Base-by-base conservation (phyloP, 495 filamentous ascomycete species). In the Penicillium canescens region DNA sequence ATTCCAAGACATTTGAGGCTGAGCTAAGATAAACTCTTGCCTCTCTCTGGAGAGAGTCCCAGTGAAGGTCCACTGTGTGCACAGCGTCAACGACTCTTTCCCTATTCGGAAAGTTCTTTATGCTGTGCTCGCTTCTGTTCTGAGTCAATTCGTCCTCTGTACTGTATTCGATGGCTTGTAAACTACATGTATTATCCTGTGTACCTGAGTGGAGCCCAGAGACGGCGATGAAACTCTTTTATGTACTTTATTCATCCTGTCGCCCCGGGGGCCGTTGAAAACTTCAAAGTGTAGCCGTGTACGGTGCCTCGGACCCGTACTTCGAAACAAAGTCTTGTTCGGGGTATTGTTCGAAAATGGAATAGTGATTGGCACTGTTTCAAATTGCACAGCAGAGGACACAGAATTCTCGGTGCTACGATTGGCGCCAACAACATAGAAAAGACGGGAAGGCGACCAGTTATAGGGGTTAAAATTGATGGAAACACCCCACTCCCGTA, bases 401-500 rank as follows among this genome's bases (percentile, higher is more conserved):
- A 10, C n/a, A 20, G 23, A 39, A 28, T 41, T 13, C 8, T 28
- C 3, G 21, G 23, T 16, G 6, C 18, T 6, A 44, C 43, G 49
- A 52, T 52, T 52, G 49, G 49, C 3, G 12, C 12, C 23, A 28
- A 18, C 14, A 47, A 24, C 16, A 6, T 20, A 49, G 26, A n/a
- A 49, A 51, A 51, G 33, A 45, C 33, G 31, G 41, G 40, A 52
- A 36, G 28, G 41, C 20, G 40, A 34, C 47, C 47, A 50, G 10
- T 50, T 9, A 50, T 2, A 31, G 28, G 5, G 52, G 11, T 13
- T 40, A 2, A 18, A 26, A 35, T 6, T 14, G 18, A 21, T 16
- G 47, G 23, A 49, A 60, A 60, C 48, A 41, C 52, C 46, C 57
- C 57, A 52, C 57, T 18, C 18, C 18, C 18, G 18, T 18, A 18